phyloP scores from a whole-genome alignment of 352 stramenopile genomes.

The Pythium myriotylum region DNA sequence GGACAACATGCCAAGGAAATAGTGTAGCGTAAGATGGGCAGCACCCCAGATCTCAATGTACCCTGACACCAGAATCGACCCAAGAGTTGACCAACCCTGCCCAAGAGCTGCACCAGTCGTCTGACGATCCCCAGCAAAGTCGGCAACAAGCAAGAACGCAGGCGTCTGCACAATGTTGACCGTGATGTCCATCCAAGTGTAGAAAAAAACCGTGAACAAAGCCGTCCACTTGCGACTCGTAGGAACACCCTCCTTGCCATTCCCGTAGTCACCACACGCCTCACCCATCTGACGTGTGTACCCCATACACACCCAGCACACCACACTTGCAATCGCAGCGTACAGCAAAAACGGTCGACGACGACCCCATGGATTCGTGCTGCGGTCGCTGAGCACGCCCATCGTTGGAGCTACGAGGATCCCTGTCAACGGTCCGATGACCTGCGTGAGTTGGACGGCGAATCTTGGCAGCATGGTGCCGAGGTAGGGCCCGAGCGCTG shows the following conservation, averaged over 20 bases:
- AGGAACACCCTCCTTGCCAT: too few species aligned
- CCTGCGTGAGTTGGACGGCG: conserved; percentile 54
- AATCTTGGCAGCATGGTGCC: conserved; percentile 46
- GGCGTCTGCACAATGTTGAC: conserved; percentile 56
- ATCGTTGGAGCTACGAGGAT: conserved; percentile 53
- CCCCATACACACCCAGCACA: conserved; percentile 57
- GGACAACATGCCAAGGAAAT: conserved; percentile 59
- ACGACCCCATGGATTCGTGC: conserved; percentile 38
- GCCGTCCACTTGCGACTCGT: conserved; percentile 53
- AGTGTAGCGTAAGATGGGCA: conserved; percentile 47
- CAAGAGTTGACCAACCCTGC: conserved; percentile 48
- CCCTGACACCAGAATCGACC: conserved; percentile 45
- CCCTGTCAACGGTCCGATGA: conserved; percentile 50
- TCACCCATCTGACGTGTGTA: conserved; percentile 52
- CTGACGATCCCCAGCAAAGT: conserved; percentile 59
- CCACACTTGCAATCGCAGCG: conserved; percentile 23
- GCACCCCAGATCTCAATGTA: conserved; percentile 56
- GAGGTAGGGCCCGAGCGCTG: conserved; percentile 55
- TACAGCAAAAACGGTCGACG: conserved; percentile 45
- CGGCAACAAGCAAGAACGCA: conserved; percentile 50
- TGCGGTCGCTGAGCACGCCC: conserved; percentile 56
- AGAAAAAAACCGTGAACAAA: conserved; percentile 58
- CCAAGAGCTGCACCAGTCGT: conserved; percentile 46
- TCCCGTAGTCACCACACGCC: conserved; percentile 46
- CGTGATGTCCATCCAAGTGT: conserved; percentile 67